phyloP scores from a whole-genome alignment of 2,329 filamentous ascomycete genomes.

The Paecilomyces sp. region DNA sequence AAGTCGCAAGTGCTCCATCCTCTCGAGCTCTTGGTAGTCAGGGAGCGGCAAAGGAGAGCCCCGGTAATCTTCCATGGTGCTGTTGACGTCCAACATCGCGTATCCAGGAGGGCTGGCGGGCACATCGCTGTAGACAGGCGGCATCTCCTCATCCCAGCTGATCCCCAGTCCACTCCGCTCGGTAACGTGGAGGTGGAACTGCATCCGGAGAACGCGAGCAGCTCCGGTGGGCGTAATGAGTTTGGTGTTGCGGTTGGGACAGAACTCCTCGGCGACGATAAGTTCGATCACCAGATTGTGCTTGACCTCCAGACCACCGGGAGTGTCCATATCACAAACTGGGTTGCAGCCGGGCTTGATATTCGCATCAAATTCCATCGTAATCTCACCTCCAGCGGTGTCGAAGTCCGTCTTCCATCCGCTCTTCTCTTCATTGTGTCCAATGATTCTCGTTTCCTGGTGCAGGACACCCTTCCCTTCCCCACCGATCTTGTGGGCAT shows the following conservation, averaged over 20 bases:
- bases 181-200: slow-evolving; percentile 76
- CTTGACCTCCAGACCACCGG: slow-evolving; percentile 68
- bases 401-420: slow-evolving; percentile 85
- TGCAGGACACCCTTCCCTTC: slow-evolving; percentile 65
- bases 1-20: slow-evolving; percentile 20
- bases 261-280: slow-evolving; percentile 88
- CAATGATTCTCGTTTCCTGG: slow-evolving; percentile 68
- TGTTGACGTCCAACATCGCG: slow-evolving; percentile 33
- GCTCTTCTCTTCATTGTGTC: slow-evolving; percentile 70
- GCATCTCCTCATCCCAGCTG: slow-evolving; percentile 93
- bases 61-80: slow-evolving; percentile 40
- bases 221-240: slow-evolving; percentile 80
- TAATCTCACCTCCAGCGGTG: slow-evolving; percentile 63
- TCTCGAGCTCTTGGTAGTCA: slow-evolving; percentile 42
- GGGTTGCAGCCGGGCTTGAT: slow-evolving; percentile 58
- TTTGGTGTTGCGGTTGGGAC: slow-evolving; percentile 60
- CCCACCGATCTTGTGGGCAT: slow-evolving; percentile 58
- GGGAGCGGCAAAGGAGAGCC: slow-evolving; percentile 34
- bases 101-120: slow-evolving; percentile 77
- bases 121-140: slow-evolving; percentile 89
- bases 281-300: slow-evolving; percentile 88
- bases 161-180: slow-evolving; percentile 82
- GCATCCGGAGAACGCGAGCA: slow-evolving; percentile 84
- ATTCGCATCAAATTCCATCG: slow-evolving; percentile 67
- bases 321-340: slow-evolving; percentile 68